Evolutionary conservation across 2,329 filamentous ascomycete genomes (phyloP).

Genomic region (Hirsutella minnesotensis): DNA sequence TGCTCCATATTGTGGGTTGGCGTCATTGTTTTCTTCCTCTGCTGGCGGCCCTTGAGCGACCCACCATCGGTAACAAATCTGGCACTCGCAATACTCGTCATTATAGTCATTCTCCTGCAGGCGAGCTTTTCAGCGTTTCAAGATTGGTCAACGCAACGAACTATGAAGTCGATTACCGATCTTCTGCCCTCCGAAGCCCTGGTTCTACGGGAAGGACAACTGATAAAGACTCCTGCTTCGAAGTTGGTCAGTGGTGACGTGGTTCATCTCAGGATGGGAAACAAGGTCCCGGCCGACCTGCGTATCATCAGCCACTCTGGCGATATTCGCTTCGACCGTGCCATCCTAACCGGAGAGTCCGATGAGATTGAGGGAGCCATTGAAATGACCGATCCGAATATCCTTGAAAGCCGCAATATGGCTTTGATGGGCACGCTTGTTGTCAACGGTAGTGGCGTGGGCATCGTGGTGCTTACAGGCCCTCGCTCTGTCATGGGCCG

Average conservation of each 20-base stretch:
- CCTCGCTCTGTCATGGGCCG: not conserved
- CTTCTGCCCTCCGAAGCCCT: not conserved
- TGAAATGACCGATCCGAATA: not conserved
- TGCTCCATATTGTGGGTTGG: slow-evolving; percentile 34
- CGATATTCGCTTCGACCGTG: not conserved
- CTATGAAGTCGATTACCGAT: not conserved
- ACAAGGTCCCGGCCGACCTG: not conserved
- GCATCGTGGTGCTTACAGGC: not conserved
- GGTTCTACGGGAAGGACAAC: not conserved
- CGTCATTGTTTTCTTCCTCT: slow-evolving; percentile 35
- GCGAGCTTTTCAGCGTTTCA: not conserved
- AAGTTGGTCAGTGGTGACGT: not conserved
- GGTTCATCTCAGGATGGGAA: not conserved
- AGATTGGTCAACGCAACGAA: not conserved
- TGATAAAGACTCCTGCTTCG: not conserved
- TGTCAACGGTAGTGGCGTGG: slow-evolving; percentile 15
- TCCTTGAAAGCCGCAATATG: not conserved
- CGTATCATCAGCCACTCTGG: not conserved
- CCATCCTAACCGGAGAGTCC: not conserved
- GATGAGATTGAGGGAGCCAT: not conserved
- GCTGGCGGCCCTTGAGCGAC: slow-evolving; percentile 32
- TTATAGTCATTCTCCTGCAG: slow-evolving; percentile 30
- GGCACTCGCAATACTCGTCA: slow-evolving; percentile 30
- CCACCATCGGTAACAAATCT: slow-evolving; percentile 31
- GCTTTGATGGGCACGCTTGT: not conserved